Evolutionary conservation across 331 rosid genomes (phyloP), one percentile per base, ranked within the genome.

Genomic region (Quercus tomentella): DNA sequence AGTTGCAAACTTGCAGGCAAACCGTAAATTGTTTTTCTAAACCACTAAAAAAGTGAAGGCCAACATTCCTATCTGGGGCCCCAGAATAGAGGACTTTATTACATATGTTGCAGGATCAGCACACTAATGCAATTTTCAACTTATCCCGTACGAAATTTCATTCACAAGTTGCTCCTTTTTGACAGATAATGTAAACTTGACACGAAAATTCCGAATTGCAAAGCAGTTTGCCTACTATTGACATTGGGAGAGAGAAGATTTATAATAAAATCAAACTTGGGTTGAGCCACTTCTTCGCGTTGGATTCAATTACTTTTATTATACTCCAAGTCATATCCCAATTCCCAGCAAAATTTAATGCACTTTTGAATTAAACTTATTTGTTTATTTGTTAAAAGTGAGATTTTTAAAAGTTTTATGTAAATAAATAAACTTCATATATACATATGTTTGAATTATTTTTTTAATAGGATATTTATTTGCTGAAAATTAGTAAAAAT

Each of bases 261-360:
- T 4, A 7, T 11, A 60, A 60, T 22, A 49, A 49, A 49, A 49
- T 49, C 17, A 49, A 49, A 49, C 54, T 49, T 49, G 1, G 17
- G 54, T 49, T 49, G 10, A 62, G 2, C 37, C 37, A 26, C 68
- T 26, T 25, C 68, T 61, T 25, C 35, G 14, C 14, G 11, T 7
- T 31, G 21, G 23, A 65, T 65, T 30, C 23, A 65, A 30, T 7
- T 30, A 23, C 65, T 3, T 33, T 33, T 33, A 33, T 35, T 23
- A 25, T 21, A 23, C 20, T 73, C 76, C 70, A 81, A 58, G 87
- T 81, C 75, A 72, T 52, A 68, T 86, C 89, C 43, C 18, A 74
- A 56, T 35, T 86, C 89, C 43, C 14, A 74, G 57, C 56, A 85
- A 66, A 14, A 65, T 20, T 77, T 71, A 73, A 35, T 74, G 75